phyloP scores from a whole-genome alignment of 2,329 filamentous ascomycete species.

The Plenodomus biglobosus region DNA sequence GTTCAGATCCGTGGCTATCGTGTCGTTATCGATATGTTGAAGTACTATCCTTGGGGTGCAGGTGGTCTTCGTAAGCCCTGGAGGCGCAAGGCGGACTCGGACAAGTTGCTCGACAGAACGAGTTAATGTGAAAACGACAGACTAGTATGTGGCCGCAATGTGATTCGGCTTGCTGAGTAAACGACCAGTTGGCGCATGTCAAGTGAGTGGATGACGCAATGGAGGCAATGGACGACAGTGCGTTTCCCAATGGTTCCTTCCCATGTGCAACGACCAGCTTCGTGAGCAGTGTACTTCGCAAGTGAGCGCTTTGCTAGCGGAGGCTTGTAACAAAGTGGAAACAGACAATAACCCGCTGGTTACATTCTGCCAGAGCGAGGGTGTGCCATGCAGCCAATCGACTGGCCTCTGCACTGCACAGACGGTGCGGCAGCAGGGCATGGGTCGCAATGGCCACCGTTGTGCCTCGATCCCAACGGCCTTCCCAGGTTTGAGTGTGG shows the following conservation, averaged over 20 bases:
- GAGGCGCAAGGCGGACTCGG: no score
- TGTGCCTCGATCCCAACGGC: constrained; percentile 36
- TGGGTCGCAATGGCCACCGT: constrained; percentile 26
- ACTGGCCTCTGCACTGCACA: constrained; percentile 26
- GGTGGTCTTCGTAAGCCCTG: no score
- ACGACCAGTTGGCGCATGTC: not conserved
- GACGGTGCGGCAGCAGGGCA: constrained; percentile 31
- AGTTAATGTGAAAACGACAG: not conserved
- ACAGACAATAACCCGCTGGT: constrained; percentile 31
- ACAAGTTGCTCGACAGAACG: not conserved
- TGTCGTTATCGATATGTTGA: not conserved
- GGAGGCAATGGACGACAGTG: not conserved
- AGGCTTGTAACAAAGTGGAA: constrained; percentile 25
- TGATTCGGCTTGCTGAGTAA: not conserved
- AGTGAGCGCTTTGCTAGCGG: constrained; percentile 8
- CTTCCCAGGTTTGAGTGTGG: constrained; percentile 37
- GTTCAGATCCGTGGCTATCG: not conserved
- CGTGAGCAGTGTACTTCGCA: not conserved
- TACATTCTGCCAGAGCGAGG: constrained; percentile 34
- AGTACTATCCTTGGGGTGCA: no score
- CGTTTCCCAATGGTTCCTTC: not conserved
- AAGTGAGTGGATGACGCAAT: not conserved
- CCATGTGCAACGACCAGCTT: not conserved
- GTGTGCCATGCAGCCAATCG: constrained; percentile 30
- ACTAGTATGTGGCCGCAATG: not conserved